A percentile compares a stretch with the other conserved stretches of the same genome.
Evolutionary conservation across 306 rosid species (phyloP).

Genomic region (Castanea crenata): DNA sequence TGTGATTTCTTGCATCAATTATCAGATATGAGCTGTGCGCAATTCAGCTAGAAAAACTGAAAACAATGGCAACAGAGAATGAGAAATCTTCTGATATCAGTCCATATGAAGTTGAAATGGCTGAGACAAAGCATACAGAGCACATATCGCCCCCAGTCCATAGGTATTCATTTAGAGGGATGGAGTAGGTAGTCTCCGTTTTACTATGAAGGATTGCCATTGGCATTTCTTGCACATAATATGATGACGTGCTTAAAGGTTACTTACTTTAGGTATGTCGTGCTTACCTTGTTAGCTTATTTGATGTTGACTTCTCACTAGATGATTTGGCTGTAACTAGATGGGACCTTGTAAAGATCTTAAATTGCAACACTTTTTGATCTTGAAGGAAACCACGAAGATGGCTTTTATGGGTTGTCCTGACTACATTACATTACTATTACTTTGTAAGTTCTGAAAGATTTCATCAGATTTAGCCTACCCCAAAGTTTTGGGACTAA

Average conservation of each 20-base stretch:
- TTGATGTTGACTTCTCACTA: neutral
- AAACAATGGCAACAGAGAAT: constrained; percentile 52
- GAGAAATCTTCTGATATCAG: constrained; percentile 46
- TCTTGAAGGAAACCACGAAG: neutral
- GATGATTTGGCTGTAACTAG: neutral
- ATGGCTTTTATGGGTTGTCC: neutral
- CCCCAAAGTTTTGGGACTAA: no score
- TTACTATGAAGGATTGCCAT: neutral
- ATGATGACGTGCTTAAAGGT: neutral
- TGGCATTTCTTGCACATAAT: neutral
- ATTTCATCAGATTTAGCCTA: neutral
- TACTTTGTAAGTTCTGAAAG: neutral
- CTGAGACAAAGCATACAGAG: constrained; percentile 53
- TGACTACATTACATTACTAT: neutral
- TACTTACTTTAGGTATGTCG: neutral
- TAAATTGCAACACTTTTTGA: neutral
- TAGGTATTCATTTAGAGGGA: constrained; percentile 21
- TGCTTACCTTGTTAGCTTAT: neutral
- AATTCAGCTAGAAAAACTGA: constrained; percentile 53
- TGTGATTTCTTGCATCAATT: constrained; percentile 8
- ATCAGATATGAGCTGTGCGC: constrained; percentile 80
- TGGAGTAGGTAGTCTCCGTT: neutral
- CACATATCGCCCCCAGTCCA: constrained; percentile 34
- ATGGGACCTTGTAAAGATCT: neutral
- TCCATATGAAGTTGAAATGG: constrained; percentile 75